These are phyloP conservation scores for Umbelopsis sp. DNA, from an alignment of 192 early-diverging fungal genomes.

Conservation along the genomic window DNA sequence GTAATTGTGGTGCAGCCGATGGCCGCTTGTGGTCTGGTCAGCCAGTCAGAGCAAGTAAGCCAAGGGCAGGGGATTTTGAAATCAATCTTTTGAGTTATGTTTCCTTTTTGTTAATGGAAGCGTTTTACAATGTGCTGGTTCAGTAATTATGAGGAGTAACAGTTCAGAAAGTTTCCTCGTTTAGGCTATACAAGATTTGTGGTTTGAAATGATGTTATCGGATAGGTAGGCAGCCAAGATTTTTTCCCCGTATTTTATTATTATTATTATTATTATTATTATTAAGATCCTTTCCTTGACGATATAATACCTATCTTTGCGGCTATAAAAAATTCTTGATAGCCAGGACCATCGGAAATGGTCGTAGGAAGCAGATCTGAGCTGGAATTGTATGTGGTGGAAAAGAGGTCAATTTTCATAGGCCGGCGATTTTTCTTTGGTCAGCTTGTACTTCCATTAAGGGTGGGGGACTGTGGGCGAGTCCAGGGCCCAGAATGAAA, in stretches of 20 bases:
- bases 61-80: constrained; percentile 1
- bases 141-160: neutral
- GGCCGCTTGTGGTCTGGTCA: neutral
- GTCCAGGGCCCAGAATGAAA: constrained; percentile 18
- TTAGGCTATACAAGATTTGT: constrained; percentile 5
- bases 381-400: neutral
- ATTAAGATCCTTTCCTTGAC: no score
- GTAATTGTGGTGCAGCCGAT: neutral
- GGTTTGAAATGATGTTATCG: neutral
- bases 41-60: neutral
- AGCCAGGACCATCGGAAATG: neutral
- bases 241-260: neutral
- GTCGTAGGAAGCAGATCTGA: constrained; percentile 9
- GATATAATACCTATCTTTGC: no score
- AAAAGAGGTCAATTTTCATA: neutral
- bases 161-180: neutral
- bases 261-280: neutral
- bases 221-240: neutral
- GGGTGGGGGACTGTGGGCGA: neutral
- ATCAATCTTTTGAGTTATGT: neutral
- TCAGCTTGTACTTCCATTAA: neutral
- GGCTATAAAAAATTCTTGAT: no score
- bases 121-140: neutral
- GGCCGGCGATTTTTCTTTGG: neutral
- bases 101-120: neutral